Percentiles rank a stretch among this genome's conserved stretches.
Conservation (phyloP, 1,139 yeast genomes). For the Geotrichum restrictum region DNA sequence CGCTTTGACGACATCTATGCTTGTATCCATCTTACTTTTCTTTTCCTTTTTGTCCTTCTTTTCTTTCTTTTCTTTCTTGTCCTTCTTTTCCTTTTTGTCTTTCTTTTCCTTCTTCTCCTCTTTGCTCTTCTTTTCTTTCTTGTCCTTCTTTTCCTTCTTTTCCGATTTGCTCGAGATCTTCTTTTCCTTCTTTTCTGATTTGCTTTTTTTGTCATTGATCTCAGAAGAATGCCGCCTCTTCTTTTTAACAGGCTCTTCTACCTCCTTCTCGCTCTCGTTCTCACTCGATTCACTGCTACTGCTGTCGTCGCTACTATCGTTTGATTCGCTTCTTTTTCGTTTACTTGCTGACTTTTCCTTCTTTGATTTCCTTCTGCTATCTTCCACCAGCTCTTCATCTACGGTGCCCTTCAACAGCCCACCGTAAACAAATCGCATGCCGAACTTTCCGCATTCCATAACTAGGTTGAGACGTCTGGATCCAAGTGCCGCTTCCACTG, state of each 20-base stretch:
- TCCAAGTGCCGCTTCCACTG: constrained; percentile 33
- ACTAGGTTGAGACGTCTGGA: constrained; percentile 46
- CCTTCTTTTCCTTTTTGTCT: constrained; percentile 36
- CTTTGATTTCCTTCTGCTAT: constrained; percentile 28
- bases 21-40: constrained; percentile 23
- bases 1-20: constrained; percentile 30
- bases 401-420: constrained; percentile 80
- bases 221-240: constrained; percentile 32
- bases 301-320: constrained; percentile 34
- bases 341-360: constrained; percentile 33
- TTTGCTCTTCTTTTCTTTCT: constrained; percentile 24
- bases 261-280: constrained; percentile 35
- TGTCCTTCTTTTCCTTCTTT: constrained; percentile 27
- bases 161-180: constrained; percentile 36
- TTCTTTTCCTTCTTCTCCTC: constrained; percentile 34
- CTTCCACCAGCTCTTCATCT: constrained; percentile 48
- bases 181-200: constrained; percentile 34
- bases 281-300: constrained; percentile 34
- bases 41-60: constrained; percentile 30
- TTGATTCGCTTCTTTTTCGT: constrained; percentile 32
- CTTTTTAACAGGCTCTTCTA: constrained; percentile 31
- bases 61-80: constrained; percentile 35
- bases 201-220: constrained; percentile 34
- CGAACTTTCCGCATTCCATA: constrained; percentile 75
- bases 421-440: constrained; percentile 80